phyloP scores from a whole-genome alignment of 1,284 basidiomycete species.

The Pterulicium gracile region DNA sequence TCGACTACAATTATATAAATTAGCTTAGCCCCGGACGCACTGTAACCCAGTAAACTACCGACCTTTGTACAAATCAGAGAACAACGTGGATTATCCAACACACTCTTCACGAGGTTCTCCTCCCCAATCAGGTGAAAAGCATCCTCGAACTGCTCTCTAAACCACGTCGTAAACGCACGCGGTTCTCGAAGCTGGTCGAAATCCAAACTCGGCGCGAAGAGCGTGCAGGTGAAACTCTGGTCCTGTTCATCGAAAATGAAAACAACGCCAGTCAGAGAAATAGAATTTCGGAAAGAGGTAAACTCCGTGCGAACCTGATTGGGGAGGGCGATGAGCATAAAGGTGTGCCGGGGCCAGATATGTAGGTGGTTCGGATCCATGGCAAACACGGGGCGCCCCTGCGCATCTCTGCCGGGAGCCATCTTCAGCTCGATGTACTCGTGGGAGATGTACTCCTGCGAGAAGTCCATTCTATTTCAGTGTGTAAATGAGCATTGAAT shows the following conservation, averaged over 20 bases:
- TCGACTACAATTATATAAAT: slow-evolving; percentile 38
- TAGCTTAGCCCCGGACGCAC: slow-evolving; percentile 10
- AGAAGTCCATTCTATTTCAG: slow-evolving; percentile 74
- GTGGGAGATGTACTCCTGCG: slow-evolving; percentile 90
- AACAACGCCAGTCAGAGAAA: slow-evolving; percentile 16
- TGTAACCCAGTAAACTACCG: slow-evolving; percentile 20
- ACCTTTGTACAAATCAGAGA: slow-evolving; percentile 90
- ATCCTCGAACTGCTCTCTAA: slow-evolving; percentile 79
- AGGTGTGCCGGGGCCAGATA: slow-evolving; percentile 97
- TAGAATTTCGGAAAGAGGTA: slow-evolving; percentile 14
- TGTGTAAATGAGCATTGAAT: slow-evolving; percentile 11
- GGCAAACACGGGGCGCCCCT: slow-evolving; percentile 59
- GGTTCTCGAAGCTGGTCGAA: slow-evolving; percentile 59
- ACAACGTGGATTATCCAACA: slow-evolving; percentile 76
- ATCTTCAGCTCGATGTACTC: slow-evolving; percentile 96
- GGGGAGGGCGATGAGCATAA: slow-evolving; percentile 97
- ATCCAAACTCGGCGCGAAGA: slow-evolving; percentile 82
- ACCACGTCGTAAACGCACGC: slow-evolving; percentile 65
- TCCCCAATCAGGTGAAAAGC: slow-evolving; percentile 80
- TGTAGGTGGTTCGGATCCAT: slow-evolving; percentile 95
- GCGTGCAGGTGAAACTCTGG: slow-evolving; percentile 80
- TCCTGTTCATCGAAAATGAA: slow-evolving; percentile 42
- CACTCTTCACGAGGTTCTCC: slow-evolving; percentile 64
- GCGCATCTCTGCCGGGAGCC: slow-evolving; percentile 61
- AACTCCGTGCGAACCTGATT: slow-evolving; percentile 61